Base-by-base conservation (phyloP, 2,329 filamentous ascomycete genomes). In the Cladosporium phlei region DNA sequence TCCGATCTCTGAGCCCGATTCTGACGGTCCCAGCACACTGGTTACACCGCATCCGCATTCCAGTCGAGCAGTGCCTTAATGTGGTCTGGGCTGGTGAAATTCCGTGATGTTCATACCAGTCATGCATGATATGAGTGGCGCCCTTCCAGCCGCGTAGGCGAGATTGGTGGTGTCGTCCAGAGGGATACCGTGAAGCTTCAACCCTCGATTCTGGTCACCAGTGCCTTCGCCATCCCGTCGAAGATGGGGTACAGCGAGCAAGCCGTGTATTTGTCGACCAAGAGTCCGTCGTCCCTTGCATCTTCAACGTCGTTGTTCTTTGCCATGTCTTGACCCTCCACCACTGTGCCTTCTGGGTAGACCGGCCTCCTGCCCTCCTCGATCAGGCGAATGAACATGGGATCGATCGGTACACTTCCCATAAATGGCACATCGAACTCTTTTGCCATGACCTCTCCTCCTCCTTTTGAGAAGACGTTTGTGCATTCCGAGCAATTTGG, bases 381-480 rank as follows among this genome's bases (percentile, higher is more conserved):
- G 32, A 98, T 80, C 60, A 98, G 68, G 55, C 85, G 78, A 37
- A 93, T 86, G 64, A 97, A 96, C 59, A 90, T 87, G 16, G 89
- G 87, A 69, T 98, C 93, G 60, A 98, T 89, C 1, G 93, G 93
- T 28, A 97, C 82, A 21, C 81, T 82, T 2, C 90, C 93, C 44
- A 97, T 68, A 59, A 96, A 97, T 12, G 78, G 80, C 27, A 97
- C 87, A 1, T 73, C 74, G 63, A 95, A 93, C 57, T 97, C 89
- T 38, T 79, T 71, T 5, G 91, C 89, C 89, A 98, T 95, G 19
- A 86, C 78, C 65, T 87, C 75, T 6, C 93, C 93, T 3, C 93
- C 93, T 3, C 93, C 93, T 46, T 86, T 90, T 42, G 85, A 88
- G 65, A 98, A 98, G 42, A 97, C 79, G 67, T 97, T 88, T 43